Evolutionary conservation across 208 protist species (phyloP).

Genomic region (Acanthamoeba castellanii): DNA sequence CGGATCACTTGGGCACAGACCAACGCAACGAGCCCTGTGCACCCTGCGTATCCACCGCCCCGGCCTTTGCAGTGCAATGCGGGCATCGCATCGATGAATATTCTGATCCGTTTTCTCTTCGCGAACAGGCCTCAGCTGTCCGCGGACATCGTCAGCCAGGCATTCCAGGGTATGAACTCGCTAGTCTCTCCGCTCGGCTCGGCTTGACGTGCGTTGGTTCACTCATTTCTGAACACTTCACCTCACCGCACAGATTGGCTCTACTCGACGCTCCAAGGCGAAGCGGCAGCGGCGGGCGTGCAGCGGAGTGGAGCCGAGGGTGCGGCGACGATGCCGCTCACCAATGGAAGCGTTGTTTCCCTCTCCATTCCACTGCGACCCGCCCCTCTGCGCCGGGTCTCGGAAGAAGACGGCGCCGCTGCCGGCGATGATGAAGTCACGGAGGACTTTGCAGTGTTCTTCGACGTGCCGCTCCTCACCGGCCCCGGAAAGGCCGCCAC

Average conservation of each 20-base stretch:
- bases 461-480: background rate
- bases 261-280: background rate
- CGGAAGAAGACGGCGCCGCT: background rate
- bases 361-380: background rate
- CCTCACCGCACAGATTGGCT: background rate
- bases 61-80: background rate
- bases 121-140: background rate
- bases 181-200: no score
- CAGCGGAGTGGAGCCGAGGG: no score
- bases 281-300: background rate
- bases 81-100: no score
- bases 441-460: slow-evolving; percentile 30
- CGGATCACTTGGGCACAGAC: background rate
- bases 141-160: background rate
- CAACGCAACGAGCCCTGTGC: background rate
- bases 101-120: no score
- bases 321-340: background rate
- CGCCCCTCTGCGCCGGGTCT: background rate
- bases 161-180: background rate
- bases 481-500: background rate
- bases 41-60: background rate
- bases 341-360: slow-evolving; percentile 27
- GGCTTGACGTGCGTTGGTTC: no score
- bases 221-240: no score
- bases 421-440: background rate